Percentiles rank a stretch among this genome's conserved stretches.
These are phyloP conservation scores for Russula abietina DNA, from an alignment of 768 basidiomycete genomes.

Conservation along the genomic window DNA sequence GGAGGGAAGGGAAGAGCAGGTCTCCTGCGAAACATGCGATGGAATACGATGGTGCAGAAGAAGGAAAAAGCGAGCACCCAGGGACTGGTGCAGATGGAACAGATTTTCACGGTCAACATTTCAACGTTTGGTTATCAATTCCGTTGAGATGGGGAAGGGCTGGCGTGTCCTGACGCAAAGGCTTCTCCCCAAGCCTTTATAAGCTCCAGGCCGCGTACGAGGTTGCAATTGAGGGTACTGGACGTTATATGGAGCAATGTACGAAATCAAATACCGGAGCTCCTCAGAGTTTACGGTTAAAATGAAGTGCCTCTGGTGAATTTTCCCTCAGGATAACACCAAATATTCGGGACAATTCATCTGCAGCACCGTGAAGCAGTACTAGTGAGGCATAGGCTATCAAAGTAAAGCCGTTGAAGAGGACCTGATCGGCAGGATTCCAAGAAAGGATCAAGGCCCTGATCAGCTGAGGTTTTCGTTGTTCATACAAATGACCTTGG, in stretches of 20 bases:
- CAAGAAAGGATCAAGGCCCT: neutral
- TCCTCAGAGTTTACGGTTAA: neutral
- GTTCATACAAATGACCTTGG: neutral
- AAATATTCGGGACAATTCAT: neutral
- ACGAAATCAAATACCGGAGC: neutral
- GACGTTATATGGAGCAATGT: neutral
- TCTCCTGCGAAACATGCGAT: slow-evolving; percentile 1
- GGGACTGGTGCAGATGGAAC: neutral
- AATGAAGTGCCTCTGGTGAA: too few species aligned
- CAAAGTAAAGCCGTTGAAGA: neutral
- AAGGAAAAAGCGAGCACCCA: neutral
- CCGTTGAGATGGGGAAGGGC: neutral
- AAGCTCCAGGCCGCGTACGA: neutral
- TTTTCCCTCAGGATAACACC: neutral
- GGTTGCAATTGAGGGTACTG: neutral
- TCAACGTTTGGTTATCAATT: neutral
- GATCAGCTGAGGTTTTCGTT: too few species aligned
- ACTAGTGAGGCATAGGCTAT: neutral
- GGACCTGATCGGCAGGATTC: neutral
- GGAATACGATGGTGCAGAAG: neutral
- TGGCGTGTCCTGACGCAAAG: neutral
- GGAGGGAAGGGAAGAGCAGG: slow-evolving; percentile 24
- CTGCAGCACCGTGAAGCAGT: neutral
- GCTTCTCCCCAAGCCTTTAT: slow-evolving; percentile 6
- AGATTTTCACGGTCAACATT: neutral